Evolutionary conservation across 2,329 filamentous ascomycete species (phyloP), one percentile per base, ranked within the genome.

Genomic region (Microdochium bolleyi): DNA sequence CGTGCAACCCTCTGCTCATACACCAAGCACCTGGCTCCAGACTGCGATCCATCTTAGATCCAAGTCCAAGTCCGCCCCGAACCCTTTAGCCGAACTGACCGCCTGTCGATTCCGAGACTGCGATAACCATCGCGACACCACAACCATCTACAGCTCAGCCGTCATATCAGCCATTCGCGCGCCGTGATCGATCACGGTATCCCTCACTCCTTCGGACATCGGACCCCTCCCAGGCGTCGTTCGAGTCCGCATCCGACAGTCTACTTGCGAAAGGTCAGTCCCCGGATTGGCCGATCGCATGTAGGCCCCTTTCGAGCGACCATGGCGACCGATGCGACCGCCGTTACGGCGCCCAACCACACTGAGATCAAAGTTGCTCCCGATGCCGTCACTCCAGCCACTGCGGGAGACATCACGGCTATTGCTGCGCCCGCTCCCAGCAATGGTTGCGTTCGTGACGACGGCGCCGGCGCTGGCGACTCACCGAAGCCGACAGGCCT

Each of bases 261-360:
- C 41, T 46, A 22, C 41, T 46, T 46, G 41, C 41, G 41, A 46
- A 19, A 46, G n/a, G 41, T 46, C 41, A 46, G 41, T 46, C 41
- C 41, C 41, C 13, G 41, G 41, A 46, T 46, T 46, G 41, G 41
- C 41, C 21, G 41, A 46, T 70, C 72, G 71, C 71, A 74, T 74
- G 72, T 73, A 74, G 72, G 62, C 62, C 62, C 57, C 64, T 52
- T 30, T 37, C 62, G 41, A 46, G 64, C 58, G 63, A 70, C 65
- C 70, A 82, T 82, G 79, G 77, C 78, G 70, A 76, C 71, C 69
- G 73, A 78, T 74, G 74, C 73, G 72, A 74, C 71, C 72, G 71
- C 74, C 71, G 74, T 69, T 67, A 62, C 67, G 65, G 70, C 70
- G 70, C 66, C 71, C 67, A 65, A 30, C 50, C 50, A 55, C 58